phyloP scores from a whole-genome alignment of 768 basidiomycete genomes.

The Candolleomyces eurysporus region DNA sequence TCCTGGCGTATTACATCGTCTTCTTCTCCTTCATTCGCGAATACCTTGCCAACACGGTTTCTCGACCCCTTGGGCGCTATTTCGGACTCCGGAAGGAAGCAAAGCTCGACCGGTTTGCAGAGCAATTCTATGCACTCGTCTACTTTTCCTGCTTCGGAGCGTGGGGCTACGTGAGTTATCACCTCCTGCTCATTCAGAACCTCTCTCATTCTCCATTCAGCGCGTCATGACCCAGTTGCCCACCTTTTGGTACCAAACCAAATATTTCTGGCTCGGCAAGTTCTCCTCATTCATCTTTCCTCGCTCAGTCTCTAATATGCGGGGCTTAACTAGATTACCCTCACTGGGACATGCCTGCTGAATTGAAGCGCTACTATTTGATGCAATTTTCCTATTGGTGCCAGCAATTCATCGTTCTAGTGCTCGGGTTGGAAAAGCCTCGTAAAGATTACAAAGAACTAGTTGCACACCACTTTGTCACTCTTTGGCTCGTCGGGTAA shows the following conservation, averaged over 20 bases:
- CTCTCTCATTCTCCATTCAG: constrained; percentile 35
- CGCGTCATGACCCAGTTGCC: constrained; percentile 79
- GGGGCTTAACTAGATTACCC: constrained; percentile 63
- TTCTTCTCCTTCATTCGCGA: constrained; percentile 91
- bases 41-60: constrained; percentile 59
- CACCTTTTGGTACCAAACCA: constrained; percentile 83
- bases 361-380: constrained; percentile 90
- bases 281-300: constrained; percentile 2
- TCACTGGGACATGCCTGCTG: constrained; percentile 81
- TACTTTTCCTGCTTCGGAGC: constrained; percentile 73
- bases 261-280: constrained; percentile 81
- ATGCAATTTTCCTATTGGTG: constrained; percentile 93
- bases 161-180: constrained; percentile 73
- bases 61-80: constrained; percentile 62
- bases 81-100: constrained; percentile 64
- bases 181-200: background rate
- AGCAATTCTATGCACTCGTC: constrained; percentile 84
- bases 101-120: constrained; percentile 84
- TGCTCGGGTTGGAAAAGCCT: constrained; percentile 88
- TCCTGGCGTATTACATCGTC: constrained; percentile 80
- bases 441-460: constrained; percentile 89
- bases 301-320: background rate
- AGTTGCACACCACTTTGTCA: constrained; percentile 88
- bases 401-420: constrained; percentile 86
- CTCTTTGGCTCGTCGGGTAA: constrained; percentile 91